Evolutionary conservation across 371 early-diverging fungal species (phyloP).

Genomic region (Rhizomucor pusillus): DNA sequence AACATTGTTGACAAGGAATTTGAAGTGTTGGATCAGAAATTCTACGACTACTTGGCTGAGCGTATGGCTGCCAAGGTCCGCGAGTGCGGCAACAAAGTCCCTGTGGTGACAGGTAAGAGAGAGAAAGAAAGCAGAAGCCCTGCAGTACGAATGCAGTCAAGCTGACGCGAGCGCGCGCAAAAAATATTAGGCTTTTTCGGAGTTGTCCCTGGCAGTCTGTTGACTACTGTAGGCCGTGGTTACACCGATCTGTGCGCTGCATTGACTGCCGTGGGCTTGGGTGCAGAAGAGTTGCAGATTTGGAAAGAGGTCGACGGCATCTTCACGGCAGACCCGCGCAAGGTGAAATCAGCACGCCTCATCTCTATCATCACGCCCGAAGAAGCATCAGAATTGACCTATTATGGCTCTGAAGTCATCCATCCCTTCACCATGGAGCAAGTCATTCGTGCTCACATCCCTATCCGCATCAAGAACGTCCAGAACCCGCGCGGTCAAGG

Average conservation of each 20-base stretch:
- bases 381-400: constrained; percentile 98
- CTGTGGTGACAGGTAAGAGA: constrained; percentile 79
- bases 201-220: constrained; percentile 89
- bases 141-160: not conserved
- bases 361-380: constrained; percentile 93
- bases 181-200: constrained; percentile 98
- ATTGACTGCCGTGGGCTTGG: constrained; percentile 86
- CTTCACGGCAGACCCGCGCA: constrained; percentile 98
- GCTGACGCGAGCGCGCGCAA: too few species aligned
- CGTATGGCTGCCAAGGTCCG: constrained; percentile 65
- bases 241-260: constrained; percentile 98
- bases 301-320: constrained; percentile 99
- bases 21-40: constrained; percentile 84
- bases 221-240: constrained; percentile 93
- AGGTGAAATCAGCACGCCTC: constrained; percentile 87
- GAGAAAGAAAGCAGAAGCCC: not conserved
- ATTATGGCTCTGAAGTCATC: constrained; percentile 97
- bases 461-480: constrained; percentile 97
- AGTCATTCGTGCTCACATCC: constrained; percentile 91
- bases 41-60: constrained; percentile 85
- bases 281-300: constrained; percentile 90
- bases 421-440: constrained; percentile 99
- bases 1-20: constrained; percentile 79
- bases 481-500: constrained; percentile 89
- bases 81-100: constrained; percentile 67